phyloP scores from a whole-genome alignment of 305 asterid genomes.

The Rubia peregrina region DNA sequence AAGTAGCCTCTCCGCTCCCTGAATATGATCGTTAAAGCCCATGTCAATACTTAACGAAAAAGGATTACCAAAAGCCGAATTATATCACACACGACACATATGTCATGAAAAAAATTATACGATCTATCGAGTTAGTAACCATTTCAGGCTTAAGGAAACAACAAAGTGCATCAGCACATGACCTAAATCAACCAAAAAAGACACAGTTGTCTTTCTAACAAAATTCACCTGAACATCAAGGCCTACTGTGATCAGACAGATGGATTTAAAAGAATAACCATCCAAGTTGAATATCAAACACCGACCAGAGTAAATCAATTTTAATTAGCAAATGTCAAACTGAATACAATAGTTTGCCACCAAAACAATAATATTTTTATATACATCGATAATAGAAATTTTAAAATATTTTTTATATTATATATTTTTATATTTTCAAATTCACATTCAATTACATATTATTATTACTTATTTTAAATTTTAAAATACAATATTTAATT shows the following conservation, averaged over 20 bases:
- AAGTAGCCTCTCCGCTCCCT: constrained; percentile 56
- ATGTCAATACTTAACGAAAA: constrained; percentile 36
- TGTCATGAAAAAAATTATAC: constrained; percentile 4
- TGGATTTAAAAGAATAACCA: background rate
- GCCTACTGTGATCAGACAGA: background rate
- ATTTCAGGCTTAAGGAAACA: background rate
- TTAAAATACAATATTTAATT: no score
- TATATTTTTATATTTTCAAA: no score
- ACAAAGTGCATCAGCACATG: background rate
- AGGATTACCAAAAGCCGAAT: constrained; percentile 12
- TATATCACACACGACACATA: constrained; percentile 9
- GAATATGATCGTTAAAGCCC: constrained; percentile 40
- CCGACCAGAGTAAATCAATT: background rate
- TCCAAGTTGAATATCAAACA: background rate
- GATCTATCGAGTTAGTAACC: constrained; percentile 9
- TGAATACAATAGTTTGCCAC: background rate
- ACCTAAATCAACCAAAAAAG: background rate
- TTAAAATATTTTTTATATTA: no score
- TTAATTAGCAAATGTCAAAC: background rate
- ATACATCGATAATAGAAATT: no score
- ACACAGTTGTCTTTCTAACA: background rate
- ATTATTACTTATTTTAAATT: no score
- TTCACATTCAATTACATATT: no score
- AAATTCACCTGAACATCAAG: background rate
- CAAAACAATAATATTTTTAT: background rate